phyloP scores from a whole-genome alignment of 1,139 yeast genomes.

The Protomyces gravidus region DNA sequence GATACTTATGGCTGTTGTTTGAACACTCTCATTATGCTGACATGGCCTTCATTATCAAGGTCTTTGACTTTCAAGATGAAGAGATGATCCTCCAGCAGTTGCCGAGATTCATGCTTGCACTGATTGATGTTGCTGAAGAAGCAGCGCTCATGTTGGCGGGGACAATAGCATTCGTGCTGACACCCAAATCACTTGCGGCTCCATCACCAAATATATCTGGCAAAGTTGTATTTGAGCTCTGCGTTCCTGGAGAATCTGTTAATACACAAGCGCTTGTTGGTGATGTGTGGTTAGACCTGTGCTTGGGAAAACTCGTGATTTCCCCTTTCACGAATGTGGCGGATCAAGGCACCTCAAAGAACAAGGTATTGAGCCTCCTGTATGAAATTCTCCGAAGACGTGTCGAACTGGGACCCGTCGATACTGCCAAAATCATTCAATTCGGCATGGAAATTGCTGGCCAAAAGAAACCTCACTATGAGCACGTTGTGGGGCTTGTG shows the following conservation, averaged over 20 bases:
- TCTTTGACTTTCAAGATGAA: not conserved
- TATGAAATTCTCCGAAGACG: not conserved
- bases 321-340: too few species aligned
- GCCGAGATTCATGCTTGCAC: conserved; percentile 4
- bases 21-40: not conserved
- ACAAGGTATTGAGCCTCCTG: not conserved
- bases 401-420: not conserved
- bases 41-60: conserved; percentile 3
- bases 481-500: not conserved
- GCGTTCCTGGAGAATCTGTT: too few species aligned
- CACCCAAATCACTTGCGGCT: too few species aligned
- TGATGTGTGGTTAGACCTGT: not conserved
- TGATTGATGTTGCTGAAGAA: too few species aligned
- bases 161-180: too few species aligned
- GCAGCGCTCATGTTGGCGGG: too few species aligned
- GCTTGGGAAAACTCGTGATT: not conserved
- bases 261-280: too few species aligned
- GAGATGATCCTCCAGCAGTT: not conserved
- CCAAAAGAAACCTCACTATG: not conserved
- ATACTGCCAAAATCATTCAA: not conserved
- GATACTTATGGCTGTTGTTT: not conserved
- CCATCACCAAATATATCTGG: too few species aligned
- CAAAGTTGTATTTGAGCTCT: too few species aligned
- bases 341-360: too few species aligned
- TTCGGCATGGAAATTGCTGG: not conserved